Evolutionary conservation across 2,329 filamentous ascomycete genomes (phyloP).

Genomic region (Penicillium frequentans): DNA sequence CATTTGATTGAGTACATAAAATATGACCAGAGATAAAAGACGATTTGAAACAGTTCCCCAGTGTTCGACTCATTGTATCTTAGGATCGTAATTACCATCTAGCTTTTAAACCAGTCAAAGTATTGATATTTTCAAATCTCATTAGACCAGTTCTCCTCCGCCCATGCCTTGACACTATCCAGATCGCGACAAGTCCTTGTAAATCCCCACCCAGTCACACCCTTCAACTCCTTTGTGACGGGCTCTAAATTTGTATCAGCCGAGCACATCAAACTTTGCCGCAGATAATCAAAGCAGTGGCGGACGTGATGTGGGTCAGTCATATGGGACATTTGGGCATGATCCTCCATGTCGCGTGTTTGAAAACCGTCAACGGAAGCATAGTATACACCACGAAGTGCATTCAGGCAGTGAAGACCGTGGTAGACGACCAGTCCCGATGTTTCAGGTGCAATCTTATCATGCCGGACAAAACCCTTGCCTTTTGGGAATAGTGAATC

Average conservation of each 20-base stretch:
- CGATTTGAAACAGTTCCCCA: no score
- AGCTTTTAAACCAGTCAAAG: no score
- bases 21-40: no score
- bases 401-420: slow-evolving; percentile 1
- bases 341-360: not conserved
- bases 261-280: slow-evolving; percentile 4
- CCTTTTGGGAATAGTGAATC: not conserved
- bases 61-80: no score
- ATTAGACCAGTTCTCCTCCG: not conserved
- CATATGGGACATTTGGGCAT: not conserved
- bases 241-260: slow-evolving; percentile 3
- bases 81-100: no score
- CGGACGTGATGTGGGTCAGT: not conserved
- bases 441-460: not conserved
- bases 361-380: not conserved
- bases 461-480: not conserved
- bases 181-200: slow-evolving; percentile 1
- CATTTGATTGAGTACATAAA: no score
- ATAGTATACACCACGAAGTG: not conserved
- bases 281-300: slow-evolving; percentile 2
- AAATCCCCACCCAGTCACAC: not conserved
- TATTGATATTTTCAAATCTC: not conserved
- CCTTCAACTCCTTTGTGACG: not conserved
- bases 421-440: not conserved
- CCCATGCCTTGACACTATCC: not conserved